Evolutionary conservation across 2,329 filamentous ascomycete species (phyloP).

Genomic region (Myriosclerotinia curreyana): DNA sequence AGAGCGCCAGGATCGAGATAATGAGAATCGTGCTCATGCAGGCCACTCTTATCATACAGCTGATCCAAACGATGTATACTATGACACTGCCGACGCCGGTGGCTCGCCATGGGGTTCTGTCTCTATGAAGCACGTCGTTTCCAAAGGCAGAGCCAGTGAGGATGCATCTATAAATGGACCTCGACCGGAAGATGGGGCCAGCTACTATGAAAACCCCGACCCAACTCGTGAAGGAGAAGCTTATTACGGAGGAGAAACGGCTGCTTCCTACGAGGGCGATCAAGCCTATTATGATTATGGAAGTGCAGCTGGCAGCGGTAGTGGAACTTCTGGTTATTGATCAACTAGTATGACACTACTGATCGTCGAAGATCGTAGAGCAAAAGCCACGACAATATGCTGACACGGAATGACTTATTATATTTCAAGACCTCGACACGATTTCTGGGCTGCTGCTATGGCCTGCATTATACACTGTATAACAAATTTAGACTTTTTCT

Average conservation of each 20-base stretch:
- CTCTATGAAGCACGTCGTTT: slow-evolving; percentile 54
- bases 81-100: slow-evolving; percentile 51
- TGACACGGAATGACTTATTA: slow-evolving; percentile 9
- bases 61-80: slow-evolving; percentile 53
- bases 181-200: slow-evolving; percentile 30
- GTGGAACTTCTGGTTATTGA: slow-evolving; percentile 27
- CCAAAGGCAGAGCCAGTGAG: slow-evolving; percentile 46
- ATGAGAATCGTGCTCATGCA: slow-evolving; percentile 61
- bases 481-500: background rate
- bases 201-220: slow-evolving; percentile 27
- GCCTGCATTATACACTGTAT: background rate
- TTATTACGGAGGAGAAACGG: slow-evolving; percentile 33
- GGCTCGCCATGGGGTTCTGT: slow-evolving; percentile 72
- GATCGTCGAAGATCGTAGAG: background rate
- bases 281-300: slow-evolving; percentile 37
- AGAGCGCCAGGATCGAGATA: slow-evolving; percentile 62
- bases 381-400: background rate
- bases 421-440: slow-evolving; percentile 1
- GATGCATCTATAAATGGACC: slow-evolving; percentile 44
- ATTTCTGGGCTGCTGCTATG: background rate
- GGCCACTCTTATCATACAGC: slow-evolving; percentile 63
- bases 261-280: slow-evolving; percentile 32
- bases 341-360: background rate
- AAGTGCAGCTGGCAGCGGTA: slow-evolving; percentile 35
- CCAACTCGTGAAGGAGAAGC: slow-evolving; percentile 31